phyloP scores from a whole-genome alignment of 2,329 filamentous ascomycete species.

The Pyrenophora tritici-repentis region DNA sequence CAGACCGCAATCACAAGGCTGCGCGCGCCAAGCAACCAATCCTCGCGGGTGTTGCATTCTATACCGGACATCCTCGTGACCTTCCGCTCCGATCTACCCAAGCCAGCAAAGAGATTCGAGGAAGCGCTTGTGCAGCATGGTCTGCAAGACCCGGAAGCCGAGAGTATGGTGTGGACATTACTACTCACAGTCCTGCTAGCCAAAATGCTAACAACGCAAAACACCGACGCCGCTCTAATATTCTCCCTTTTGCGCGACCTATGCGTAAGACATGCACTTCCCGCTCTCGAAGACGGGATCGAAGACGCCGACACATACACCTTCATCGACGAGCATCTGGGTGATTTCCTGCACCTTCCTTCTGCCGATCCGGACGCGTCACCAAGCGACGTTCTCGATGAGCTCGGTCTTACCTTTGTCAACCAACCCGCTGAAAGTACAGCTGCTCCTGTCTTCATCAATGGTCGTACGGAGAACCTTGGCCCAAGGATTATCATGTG shows the following conservation, averaged over 20 bases:
- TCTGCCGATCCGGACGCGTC: background rate
- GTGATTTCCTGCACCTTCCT: slow-evolving; percentile 21
- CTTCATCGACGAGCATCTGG: slow-evolving; percentile 28
- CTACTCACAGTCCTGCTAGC: slow-evolving; percentile 26
- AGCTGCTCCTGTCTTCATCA: slow-evolving; percentile 9
- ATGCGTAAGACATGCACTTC: slow-evolving; percentile 19
- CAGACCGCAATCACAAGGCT: slow-evolving; percentile 17
- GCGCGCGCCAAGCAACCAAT: background rate
- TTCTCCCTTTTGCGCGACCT: slow-evolving; percentile 15
- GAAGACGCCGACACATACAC: slow-evolving; percentile 30
- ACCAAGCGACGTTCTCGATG: slow-evolving; percentile 20
- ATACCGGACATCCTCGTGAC: slow-evolving; percentile 15
- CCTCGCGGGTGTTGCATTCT: slow-evolving; percentile 18
- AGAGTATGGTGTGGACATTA: slow-evolving; percentile 29
- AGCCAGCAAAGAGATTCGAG: slow-evolving; percentile 13
- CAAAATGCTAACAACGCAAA: slow-evolving; percentile 16
- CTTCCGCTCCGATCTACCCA: slow-evolving; percentile 19
- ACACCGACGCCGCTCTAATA: background rate
- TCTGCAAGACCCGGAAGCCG: slow-evolving; percentile 11
- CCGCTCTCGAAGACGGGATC: slow-evolving; percentile 30
- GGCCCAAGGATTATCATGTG: slow-evolving; percentile 30
- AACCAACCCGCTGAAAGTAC: slow-evolving; percentile 1
- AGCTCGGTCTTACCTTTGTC: slow-evolving; percentile 19
- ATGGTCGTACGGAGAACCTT: slow-evolving; percentile 20
- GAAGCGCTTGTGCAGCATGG: slow-evolving; percentile 17